Conservation (phyloP, 1,284 basidiomycete species). For the Heterobasidion occidentale region DNA sequence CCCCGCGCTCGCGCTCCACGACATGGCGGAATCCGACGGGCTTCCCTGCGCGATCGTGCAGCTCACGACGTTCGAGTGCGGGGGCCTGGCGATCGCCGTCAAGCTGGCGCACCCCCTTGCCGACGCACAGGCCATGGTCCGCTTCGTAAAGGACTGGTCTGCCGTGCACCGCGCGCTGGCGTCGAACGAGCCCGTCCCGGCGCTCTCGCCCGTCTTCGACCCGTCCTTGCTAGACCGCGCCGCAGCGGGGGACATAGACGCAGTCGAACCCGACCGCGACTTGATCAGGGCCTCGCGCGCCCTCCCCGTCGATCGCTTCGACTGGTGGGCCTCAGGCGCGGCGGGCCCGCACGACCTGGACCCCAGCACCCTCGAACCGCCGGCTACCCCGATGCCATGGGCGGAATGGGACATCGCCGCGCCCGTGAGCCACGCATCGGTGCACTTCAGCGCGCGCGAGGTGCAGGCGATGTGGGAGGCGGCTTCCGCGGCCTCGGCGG, state of each 20-base stretch:
- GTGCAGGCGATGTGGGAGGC: not conserved
- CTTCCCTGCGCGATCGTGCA: not conserved
- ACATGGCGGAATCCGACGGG: not conserved
- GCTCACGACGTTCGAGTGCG: not conserved
- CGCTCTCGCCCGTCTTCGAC: not conserved
- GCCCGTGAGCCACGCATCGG: not conserved
- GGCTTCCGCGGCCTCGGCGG: not conserved
- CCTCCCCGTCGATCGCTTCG: not conserved
- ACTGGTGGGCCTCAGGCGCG: not conserved
- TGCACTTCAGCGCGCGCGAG: not conserved
- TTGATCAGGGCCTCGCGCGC: not conserved
- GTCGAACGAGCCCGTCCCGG: not conserved
- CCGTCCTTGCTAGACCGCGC: not conserved
- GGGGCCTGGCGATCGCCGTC: not conserved
- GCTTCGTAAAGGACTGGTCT: not conserved
- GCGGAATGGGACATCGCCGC: not conserved
- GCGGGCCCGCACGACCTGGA: not conserved
- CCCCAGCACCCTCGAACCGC: not conserved
- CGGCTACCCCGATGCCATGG: not conserved
- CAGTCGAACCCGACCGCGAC: not conserved
- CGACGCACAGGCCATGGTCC: not conserved
- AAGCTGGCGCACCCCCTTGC: not conserved
- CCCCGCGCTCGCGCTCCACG: not conserved
- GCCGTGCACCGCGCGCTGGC: not conserved
- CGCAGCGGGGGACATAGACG: not conserved